Evolutionary conservation across 2,329 filamentous ascomycete genomes (phyloP).

Genomic region (Simplicillium aogashimaense): DNA sequence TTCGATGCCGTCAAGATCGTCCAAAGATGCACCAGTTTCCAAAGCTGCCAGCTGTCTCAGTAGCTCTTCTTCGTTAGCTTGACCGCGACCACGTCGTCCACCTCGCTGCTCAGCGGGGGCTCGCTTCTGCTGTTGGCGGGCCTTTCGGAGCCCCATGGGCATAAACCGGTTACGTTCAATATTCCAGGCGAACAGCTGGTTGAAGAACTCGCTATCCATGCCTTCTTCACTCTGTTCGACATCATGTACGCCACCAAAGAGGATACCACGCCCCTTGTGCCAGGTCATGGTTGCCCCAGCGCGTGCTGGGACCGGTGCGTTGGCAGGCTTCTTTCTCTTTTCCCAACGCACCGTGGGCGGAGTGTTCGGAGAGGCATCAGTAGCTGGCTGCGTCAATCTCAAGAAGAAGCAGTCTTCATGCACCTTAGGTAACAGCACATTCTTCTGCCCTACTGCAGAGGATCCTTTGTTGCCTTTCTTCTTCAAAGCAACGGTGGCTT

Average conservation of each 20-base stretch:
- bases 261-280: slow-evolving; percentile 85
- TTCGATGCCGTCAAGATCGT: slow-evolving; percentile 38
- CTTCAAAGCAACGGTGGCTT: slow-evolving; percentile 57
- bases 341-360: slow-evolving; percentile 81
- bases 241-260: slow-evolving; percentile 92
- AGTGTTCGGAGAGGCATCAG: slow-evolving; percentile 55
- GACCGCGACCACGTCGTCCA: slow-evolving; percentile 61
- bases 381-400: slow-evolving; percentile 61
- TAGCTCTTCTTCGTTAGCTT: slow-evolving; percentile 86
- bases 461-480: slow-evolving; percentile 47
- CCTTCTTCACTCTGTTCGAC: slow-evolving; percentile 87
- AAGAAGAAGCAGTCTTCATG: slow-evolving; percentile 95
- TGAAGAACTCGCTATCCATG: slow-evolving; percentile 97
- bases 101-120: slow-evolving; percentile 43
- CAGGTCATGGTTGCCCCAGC: slow-evolving; percentile 90
- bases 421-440: slow-evolving; percentile 74
- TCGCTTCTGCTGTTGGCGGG: slow-evolving; percentile 53
- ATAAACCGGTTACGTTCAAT: slow-evolving; percentile 94
- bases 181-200: slow-evolving; percentile 85
- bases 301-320: slow-evolving; percentile 71
- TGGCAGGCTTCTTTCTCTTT: slow-evolving; percentile 82
- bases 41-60: slow-evolving; percentile 78
- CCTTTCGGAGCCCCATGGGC: slow-evolving; percentile 65
- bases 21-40: slow-evolving; percentile 61
- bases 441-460: slow-evolving; percentile 47